Evolutionary conservation across 2,329 filamentous ascomycete species (phyloP).

Genomic region (Colletotrichum liriopes): DNA sequence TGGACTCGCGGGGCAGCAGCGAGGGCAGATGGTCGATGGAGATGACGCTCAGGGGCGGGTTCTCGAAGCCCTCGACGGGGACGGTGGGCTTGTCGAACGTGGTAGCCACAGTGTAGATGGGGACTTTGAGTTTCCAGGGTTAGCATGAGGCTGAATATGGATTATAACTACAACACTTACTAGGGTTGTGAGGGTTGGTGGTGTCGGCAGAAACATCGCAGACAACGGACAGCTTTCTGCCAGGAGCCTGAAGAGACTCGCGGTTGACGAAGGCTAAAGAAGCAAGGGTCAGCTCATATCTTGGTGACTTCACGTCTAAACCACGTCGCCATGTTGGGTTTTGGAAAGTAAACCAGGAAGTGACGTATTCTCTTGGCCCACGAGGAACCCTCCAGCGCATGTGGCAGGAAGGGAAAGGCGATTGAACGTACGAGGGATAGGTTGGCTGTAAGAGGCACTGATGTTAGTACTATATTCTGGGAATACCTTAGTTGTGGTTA

Average conservation of each 20-base stretch:
- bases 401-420: neutral
- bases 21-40: slow-evolving; percentile 89
- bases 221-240: slow-evolving; percentile 83
- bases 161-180: neutral
- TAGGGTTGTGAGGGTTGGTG: slow-evolving; percentile 77
- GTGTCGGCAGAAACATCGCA: slow-evolving; percentile 86
- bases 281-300: slow-evolving; percentile 66
- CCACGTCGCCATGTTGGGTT: neutral
- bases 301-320: neutral
- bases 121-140: slow-evolving; percentile 62
- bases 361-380: neutral
- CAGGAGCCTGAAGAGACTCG: slow-evolving; percentile 76
- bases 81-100: slow-evolving; percentile 93
- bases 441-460: slow-evolving; percentile 56
- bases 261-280: slow-evolving; percentile 77
- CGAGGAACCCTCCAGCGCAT: neutral
- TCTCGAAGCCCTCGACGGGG: slow-evolving; percentile 73
- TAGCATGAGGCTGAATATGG: slow-evolving; percentile 38
- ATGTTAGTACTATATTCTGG: neutral
- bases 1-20: slow-evolving; percentile 88
- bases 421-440: slow-evolving; percentile 33
- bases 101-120: slow-evolving; percentile 87
- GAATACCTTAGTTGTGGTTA: too few species aligned
- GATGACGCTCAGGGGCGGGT: slow-evolving; percentile 82
- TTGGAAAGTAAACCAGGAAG: neutral